Percentiles rank a stretch among this genome's conserved stretches.
Conservation (phyloP, 1,139 yeast species). For the Tardiomyces blankii region DNA sequence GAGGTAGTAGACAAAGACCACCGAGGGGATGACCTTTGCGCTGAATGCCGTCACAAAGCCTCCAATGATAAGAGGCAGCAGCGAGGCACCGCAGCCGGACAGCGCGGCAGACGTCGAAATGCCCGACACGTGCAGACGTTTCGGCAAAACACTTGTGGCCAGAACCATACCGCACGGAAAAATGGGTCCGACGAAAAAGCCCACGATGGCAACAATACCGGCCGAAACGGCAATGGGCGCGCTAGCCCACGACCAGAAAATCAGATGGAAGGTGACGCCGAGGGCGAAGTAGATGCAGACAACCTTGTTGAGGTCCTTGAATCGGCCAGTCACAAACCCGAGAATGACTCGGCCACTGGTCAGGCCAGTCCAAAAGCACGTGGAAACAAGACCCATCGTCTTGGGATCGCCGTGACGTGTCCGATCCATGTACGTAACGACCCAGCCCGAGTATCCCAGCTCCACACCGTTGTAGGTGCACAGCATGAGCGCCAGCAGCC, state of each 20-base stretch:
- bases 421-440: slow-evolving; percentile 49
- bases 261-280: slow-evolving; percentile 14
- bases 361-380: slow-evolving; percentile 66
- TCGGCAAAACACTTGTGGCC: slow-evolving; percentile 50
- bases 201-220: slow-evolving; percentile 29
- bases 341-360: slow-evolving; percentile 48
- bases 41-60: slow-evolving; percentile 25
- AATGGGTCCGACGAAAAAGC: slow-evolving; percentile 64
- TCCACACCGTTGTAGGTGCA: slow-evolving; percentile 61
- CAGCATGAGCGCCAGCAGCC: slow-evolving; percentile 45
- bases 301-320: slow-evolving; percentile 16
- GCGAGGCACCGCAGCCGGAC: slow-evolving; percentile 73
- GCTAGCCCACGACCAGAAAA: slow-evolving; percentile 8
- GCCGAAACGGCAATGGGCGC: not conserved
- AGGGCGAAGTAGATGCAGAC: slow-evolving; percentile 12
- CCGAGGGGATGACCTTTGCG: slow-evolving; percentile 8
- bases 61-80: slow-evolving; percentile 50
- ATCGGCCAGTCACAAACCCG: slow-evolving; percentile 21
- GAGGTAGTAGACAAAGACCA: slow-evolving; percentile 9
- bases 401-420: slow-evolving; percentile 38
- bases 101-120: slow-evolving; percentile 65
- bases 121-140: slow-evolving; percentile 49
- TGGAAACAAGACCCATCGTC: slow-evolving; percentile 50
- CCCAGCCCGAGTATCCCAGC: slow-evolving; percentile 63
- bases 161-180: slow-evolving; percentile 68